Conservation (phyloP, 2,329 filamentous ascomycete species). For the Alternaria triticina region DNA sequence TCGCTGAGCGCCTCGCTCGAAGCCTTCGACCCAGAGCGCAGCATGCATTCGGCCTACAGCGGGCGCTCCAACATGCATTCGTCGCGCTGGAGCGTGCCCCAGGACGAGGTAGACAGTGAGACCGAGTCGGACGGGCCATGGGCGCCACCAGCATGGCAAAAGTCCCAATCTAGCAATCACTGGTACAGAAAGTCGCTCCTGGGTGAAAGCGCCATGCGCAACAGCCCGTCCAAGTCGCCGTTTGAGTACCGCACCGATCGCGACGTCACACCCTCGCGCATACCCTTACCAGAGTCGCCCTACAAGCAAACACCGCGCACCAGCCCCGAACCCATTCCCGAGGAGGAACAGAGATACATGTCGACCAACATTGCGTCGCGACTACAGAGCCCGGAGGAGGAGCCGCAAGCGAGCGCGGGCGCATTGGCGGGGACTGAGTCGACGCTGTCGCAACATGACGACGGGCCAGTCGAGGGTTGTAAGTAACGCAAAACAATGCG, state of each 20-base stretch:
- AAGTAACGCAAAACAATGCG: constrained; percentile 24
- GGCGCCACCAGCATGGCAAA: constrained; percentile 71
- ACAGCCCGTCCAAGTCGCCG: constrained; percentile 61
- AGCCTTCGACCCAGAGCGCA: constrained; percentile 48
- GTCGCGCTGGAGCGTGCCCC: constrained; percentile 45
- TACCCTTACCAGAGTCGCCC: constrained; percentile 67
- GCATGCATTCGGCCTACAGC: constrained; percentile 44
- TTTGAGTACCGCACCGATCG: constrained; percentile 64
- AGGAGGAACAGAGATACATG: constrained; percentile 35
- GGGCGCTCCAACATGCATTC: constrained; percentile 71
- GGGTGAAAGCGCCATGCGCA: constrained; percentile 44
- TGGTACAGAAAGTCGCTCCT: constrained; percentile 59
- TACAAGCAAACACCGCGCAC: constrained; percentile 61
- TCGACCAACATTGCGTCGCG: constrained; percentile 43
- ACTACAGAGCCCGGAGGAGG: constrained; percentile 41
- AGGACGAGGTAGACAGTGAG: constrained; percentile 51
- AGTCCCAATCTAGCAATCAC: constrained; percentile 58
- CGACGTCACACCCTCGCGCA: constrained; percentile 61
- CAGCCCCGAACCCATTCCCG: constrained; percentile 56
- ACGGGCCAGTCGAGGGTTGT: constrained; percentile 43
- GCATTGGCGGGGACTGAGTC: constrained; percentile 32
- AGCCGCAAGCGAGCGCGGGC: constrained; percentile 26
- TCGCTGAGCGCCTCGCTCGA: constrained; percentile 48
- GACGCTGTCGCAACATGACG: constrained; percentile 38
- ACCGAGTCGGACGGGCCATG: constrained; percentile 60